Conservation (phyloP, 1,284 basidiomycete genomes). For the Chalciporus sp. region DNA sequence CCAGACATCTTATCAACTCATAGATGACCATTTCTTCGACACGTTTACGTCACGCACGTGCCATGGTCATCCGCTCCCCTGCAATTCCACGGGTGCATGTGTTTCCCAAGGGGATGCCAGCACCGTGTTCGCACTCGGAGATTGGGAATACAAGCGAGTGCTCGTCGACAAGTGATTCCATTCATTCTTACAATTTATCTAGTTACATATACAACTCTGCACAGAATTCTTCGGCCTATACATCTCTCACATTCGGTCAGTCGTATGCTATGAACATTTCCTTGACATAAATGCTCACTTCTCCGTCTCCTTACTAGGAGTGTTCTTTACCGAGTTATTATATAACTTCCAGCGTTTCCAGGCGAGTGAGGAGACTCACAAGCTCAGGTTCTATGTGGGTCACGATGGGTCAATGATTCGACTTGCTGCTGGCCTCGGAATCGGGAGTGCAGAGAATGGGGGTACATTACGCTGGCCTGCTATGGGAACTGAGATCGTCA, state of each 20-base stretch:
- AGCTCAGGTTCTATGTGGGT: slow-evolving; percentile 48
- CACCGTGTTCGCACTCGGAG: slow-evolving; percentile 43
- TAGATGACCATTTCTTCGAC: slow-evolving; percentile 51
- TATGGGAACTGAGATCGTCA: slow-evolving; percentile 51
- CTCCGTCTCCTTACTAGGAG: slow-evolving; percentile 28
- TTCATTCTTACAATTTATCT: slow-evolving; percentile 4
- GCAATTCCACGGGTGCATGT: slow-evolving; percentile 47
- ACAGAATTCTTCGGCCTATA: slow-evolving; percentile 45
- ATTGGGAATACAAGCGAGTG: slow-evolving; percentile 55
- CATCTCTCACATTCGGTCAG: slow-evolving; percentile 50
- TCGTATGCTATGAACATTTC: not conserved
- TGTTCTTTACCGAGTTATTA: slow-evolving; percentile 40
- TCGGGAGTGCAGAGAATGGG: slow-evolving; percentile 36
- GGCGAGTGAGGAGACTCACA: slow-evolving; percentile 38
- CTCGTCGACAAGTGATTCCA: not conserved
- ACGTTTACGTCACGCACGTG: slow-evolving; percentile 54
- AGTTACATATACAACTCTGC: slow-evolving; percentile 56
- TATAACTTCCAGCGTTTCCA: slow-evolving; percentile 34
- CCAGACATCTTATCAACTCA: not conserved
- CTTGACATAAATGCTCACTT: not conserved
- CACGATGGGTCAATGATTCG: slow-evolving; percentile 56
- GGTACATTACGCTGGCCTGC: slow-evolving; percentile 50
- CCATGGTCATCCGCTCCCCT: slow-evolving; percentile 49
- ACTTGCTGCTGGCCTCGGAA: slow-evolving; percentile 47
- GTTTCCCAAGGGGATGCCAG: slow-evolving; percentile 47